Conservation (phyloP, 192 early-diverging fungal genomes). For the Allomyces arbusculus region DNA sequence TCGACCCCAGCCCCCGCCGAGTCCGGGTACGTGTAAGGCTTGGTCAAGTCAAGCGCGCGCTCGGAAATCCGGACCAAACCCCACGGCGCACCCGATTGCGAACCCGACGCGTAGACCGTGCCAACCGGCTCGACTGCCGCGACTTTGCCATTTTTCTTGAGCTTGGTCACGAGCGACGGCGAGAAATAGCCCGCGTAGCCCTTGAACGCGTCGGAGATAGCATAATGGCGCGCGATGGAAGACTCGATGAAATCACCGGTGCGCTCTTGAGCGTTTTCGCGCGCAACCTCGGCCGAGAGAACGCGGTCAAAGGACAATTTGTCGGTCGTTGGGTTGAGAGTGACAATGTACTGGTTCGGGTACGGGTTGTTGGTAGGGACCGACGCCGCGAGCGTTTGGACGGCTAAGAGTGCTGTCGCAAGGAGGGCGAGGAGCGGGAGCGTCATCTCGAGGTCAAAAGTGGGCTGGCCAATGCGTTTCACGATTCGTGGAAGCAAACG, state of each 20-base stretch:
- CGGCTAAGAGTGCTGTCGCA: neutral
- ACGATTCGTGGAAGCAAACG: no score
- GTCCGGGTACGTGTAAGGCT: slow-evolving; percentile 22
- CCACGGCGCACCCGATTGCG: slow-evolving; percentile 15
- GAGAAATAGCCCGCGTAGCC: neutral
- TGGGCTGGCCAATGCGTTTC: no score
- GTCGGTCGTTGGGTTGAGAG: neutral
- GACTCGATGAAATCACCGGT: neutral
- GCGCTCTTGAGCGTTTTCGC: neutral
- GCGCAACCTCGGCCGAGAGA: neutral
- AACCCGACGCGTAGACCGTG: neutral
- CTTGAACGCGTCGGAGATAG: neutral
- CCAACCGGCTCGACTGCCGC: neutral
- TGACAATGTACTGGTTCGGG: neutral
- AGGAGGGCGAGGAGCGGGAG: neutral
- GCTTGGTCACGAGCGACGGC: neutral
- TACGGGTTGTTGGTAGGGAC: neutral
- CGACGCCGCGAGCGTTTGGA: slow-evolving; percentile 1
- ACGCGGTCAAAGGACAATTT: neutral
- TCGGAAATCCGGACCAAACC: slow-evolving; percentile 14
- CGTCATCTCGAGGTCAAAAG: no score
- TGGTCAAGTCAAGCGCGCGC: slow-evolving; percentile 9
- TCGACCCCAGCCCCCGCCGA: slow-evolving; percentile 20
- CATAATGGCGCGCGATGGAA: neutral
- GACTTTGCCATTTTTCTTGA: neutral